Base-by-base conservation (phyloP, 2,329 filamentous ascomycete species). In the Xylariaceae sp. region DNA sequence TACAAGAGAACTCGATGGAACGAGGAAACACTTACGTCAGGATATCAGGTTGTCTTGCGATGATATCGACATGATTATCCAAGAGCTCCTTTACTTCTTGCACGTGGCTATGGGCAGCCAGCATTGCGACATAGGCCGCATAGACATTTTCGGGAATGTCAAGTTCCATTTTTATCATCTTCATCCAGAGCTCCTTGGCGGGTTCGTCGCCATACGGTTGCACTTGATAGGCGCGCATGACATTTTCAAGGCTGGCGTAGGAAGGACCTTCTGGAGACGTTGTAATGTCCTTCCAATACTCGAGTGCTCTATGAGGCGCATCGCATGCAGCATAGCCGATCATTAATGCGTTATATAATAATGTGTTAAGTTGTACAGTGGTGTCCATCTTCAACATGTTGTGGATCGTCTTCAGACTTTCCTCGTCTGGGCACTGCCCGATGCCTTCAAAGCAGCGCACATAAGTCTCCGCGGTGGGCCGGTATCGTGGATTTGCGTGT, bases 381-480 rank as follows among this genome's bases (percentile, higher is more conserved):
- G 85, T 80, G 69, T 99, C 94, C 69, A 96, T 85, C 73, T 96
- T 97, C 61, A 96, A 78, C 83, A 96, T 92, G 67, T 96, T 96
- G 73, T 96, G 88, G 2, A 95, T 81, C 57, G 87, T 82, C 54
- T 84, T 82, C 18, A 96, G 74, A 40, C 84, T 84, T 52, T 88
- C 84, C 1, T 72, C 65, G 62, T 88, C 84, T 8, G 77, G 76
- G 40, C 72, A 71, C n/a, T 71, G 70, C 3, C 86, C 85, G 21
- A 96, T 80, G 2, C 90, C 89, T 55, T 88, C 81, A 53, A 97
- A 86, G 57, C 86, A 92, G 32, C 79, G 74, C 3, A 89, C 80
- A 67, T 99, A 99, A 5, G 87, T 88, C 42, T 89, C 84, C 9
- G 81, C 71, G 2, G 78, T 85, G 0, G 94, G 90, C 0, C 87